Base-by-base conservation (phyloP, 305 asterid species). In the Nicotiana rustica region DNA sequence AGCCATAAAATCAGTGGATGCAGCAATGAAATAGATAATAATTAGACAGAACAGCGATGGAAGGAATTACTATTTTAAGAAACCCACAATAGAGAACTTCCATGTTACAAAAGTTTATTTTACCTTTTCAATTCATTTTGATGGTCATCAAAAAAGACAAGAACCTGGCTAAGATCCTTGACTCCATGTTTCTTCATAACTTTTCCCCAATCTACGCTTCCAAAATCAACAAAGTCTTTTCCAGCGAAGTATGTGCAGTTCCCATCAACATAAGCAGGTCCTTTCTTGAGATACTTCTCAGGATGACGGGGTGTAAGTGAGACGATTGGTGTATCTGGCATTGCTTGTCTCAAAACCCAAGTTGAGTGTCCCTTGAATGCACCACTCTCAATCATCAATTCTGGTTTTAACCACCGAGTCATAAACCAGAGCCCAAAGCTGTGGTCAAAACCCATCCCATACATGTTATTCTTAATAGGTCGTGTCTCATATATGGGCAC, bases 341-440 rank as follows among this genome's bases (percentile, higher is more conserved):
- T 92, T 81, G 98, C 97, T 88, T 96, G 97, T 89, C 99, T 87
- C 87, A 96, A 86, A 82, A 96, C 94, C 99, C 99, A 96, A 0
- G 99, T 96, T 0, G 99, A 96, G 85, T 96, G 99, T 69, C 99
- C 99, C 87, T 96, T 96, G 83, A 96, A 96, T 75, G 99, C 97
- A 67, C 99, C 98, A 67, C 97, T 96, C 92, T 94, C 99, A 79
- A 96, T 87, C 97, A 96, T 94, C 88, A 94, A 84, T 79, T 90
- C 96, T 3, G 97, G 99, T 87, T 91, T 90, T 86, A 96, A 86
- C 98, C 97, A 94, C 76, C 89, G 86, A 3, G 97, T 84, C 18
- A 96, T 91, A 86, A 94, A 96, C 99, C 99, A 94, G 76, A 96
- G 98, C 71, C 99, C 99, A 78, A 96, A 96, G 85, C 99, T 96